Conservation (phyloP, 1,284 basidiomycete species). For the Fomitopsis schrenkii region DNA sequence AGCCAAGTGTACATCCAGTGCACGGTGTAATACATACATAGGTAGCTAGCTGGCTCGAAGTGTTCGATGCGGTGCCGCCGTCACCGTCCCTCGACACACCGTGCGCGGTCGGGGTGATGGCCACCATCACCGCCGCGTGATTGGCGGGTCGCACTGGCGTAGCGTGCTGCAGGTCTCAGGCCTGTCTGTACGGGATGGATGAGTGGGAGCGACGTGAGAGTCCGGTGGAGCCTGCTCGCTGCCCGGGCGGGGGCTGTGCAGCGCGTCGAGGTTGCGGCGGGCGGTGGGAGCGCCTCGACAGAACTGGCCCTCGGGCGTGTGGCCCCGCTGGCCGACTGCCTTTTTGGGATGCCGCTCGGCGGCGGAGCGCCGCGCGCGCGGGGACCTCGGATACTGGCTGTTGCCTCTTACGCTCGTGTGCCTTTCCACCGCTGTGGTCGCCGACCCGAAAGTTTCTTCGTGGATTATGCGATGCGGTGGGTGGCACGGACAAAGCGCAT, state of each 20-base stretch:
- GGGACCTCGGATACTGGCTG: neutral
- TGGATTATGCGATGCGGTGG: neutral
- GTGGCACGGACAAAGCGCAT: neutral
- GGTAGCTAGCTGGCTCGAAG: neutral
- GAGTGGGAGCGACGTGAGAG: neutral
- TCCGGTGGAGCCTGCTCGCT: neutral
- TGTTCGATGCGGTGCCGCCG: neutral
- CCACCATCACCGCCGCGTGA: neutral
- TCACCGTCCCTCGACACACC: neutral
- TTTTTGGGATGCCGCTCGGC: neutral
- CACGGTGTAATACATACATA: neutral
- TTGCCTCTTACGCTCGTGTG: neutral
- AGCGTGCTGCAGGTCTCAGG: too few species aligned
- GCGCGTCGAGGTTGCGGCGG: neutral
- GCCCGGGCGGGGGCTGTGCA: neutral
- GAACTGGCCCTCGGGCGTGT: neutral
- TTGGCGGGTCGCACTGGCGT: neutral
- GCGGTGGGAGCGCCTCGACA: neutral
- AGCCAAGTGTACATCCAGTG: too few species aligned
- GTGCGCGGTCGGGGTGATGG: neutral
- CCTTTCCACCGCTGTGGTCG: neutral
- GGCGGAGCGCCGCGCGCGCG: neutral
- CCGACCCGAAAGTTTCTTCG: neutral
- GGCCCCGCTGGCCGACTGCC: neutral
- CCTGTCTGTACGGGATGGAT: neutral